Conservation (phyloP, 345 rosid species). For the Noccaea caerulescens region DNA sequence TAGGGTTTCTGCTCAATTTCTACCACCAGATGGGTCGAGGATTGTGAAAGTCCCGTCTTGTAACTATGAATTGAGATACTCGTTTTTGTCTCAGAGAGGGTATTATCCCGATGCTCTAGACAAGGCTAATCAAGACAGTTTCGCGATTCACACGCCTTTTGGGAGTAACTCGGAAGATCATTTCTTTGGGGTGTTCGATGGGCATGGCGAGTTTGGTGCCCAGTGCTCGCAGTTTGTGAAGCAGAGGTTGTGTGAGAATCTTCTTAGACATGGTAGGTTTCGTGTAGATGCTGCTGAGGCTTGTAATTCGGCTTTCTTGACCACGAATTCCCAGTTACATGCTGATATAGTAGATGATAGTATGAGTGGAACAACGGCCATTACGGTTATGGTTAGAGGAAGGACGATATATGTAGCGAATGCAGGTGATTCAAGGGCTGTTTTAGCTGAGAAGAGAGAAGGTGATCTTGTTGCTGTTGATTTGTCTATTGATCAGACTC, state of each 20-base stretch:
- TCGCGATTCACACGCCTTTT: slow-evolving; percentile 89
- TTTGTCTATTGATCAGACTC: slow-evolving; percentile 92
- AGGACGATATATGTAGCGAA: slow-evolving; percentile 77
- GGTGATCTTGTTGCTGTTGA: slow-evolving; percentile 82
- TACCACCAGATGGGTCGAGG: slow-evolving; percentile 87
- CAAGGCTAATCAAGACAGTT: slow-evolving; percentile 97
- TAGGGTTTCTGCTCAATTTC: slow-evolving; percentile 92
- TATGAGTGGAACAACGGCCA: slow-evolving; percentile 97
- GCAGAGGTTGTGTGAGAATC: slow-evolving; percentile 79
- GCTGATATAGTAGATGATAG: slow-evolving; percentile 78
- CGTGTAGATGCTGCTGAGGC: slow-evolving; percentile 76
- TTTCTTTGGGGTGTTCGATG: slow-evolving; percentile 97
- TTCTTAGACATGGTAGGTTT: slow-evolving; percentile 66
- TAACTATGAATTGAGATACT: slow-evolving; percentile 68
- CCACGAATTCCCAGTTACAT: slow-evolving; percentile 75
- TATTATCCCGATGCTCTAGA: slow-evolving; percentile 95
- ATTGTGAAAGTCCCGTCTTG: slow-evolving; percentile 62
- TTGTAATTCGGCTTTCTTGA: slow-evolving; percentile 65
- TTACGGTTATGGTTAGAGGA: slow-evolving; percentile 89
- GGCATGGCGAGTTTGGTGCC: slow-evolving; percentile 94
- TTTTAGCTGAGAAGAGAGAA: slow-evolving; percentile 80
- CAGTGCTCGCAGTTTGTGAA: slow-evolving; percentile 91
- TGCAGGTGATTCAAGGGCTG: slow-evolving; percentile 93
- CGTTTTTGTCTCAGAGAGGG: slow-evolving; percentile 88
- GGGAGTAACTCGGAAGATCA: slow-evolving; percentile 70